Conservation (phyloP, 2,329 filamentous ascomycete genomes). For the Alternaria brassicae region DNA sequence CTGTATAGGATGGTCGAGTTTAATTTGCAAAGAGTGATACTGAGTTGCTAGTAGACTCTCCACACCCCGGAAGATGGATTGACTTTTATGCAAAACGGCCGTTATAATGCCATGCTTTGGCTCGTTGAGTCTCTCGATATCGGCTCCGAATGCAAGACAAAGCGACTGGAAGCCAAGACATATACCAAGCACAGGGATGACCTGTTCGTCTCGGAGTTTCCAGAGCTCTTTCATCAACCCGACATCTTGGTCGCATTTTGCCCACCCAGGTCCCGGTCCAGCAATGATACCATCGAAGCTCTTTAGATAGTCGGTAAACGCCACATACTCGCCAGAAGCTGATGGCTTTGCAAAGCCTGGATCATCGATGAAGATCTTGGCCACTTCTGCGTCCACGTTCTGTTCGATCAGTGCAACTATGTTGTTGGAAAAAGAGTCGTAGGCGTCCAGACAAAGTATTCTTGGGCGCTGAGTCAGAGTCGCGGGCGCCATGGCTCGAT, state of each 20-base stretch:
- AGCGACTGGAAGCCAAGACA: constrained; percentile 90
- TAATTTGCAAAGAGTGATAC: constrained; percentile 71
- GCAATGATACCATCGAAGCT: constrained; percentile 85
- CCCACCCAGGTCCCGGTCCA: constrained; percentile 88
- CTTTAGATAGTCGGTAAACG: constrained; percentile 56
- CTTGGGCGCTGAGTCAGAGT: constrained; percentile 42
- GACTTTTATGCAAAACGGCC: constrained; percentile 64
- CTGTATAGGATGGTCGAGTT: constrained; percentile 46
- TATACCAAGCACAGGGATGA: constrained; percentile 83
- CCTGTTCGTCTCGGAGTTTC: constrained; percentile 64
- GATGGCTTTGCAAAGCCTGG: constrained; percentile 9
- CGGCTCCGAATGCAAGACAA: constrained; percentile 70
- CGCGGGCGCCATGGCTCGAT: constrained; percentile 38
- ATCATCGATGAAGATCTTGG: constrained; percentile 73
- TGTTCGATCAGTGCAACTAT: constrained; percentile 82
- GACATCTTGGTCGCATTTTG: constrained; percentile 74
- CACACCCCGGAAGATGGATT: constrained; percentile 71
- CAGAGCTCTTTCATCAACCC: constrained; percentile 83
- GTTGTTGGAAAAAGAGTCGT: constrained; percentile 97
- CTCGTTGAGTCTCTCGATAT: constrained; percentile 69
- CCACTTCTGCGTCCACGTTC: constrained; percentile 71
- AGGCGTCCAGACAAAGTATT: constrained; percentile 91
- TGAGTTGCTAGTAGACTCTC: constrained; percentile 72
- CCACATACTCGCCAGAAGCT: constrained; percentile 25
- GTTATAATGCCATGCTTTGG: constrained; percentile 85